Evolutionary conservation across 495 filamentous ascomycete species (phyloP).

Genomic region (Penicillium malachiteum): DNA sequence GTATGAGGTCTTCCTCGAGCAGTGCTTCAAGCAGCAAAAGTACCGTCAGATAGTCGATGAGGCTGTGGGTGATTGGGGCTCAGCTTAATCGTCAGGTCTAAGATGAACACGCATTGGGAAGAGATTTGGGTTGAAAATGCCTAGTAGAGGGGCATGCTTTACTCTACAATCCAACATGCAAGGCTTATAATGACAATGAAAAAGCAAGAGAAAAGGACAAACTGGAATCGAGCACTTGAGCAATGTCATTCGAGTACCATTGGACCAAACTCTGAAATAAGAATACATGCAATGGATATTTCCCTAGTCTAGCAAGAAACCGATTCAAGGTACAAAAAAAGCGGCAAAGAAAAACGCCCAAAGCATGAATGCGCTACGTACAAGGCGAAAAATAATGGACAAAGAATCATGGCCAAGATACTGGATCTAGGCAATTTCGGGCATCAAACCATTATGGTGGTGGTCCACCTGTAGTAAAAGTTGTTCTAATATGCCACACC

Average conservation of each 20-base stretch:
- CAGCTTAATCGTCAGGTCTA: slow-evolving; percentile 3
- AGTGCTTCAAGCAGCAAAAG: slow-evolving; percentile 64
- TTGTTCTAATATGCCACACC: slow-evolving; percentile 31
- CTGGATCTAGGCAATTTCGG: not conserved
- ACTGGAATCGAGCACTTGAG: no score
- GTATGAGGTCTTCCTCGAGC: slow-evolving; percentile 69
- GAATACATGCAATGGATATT: not conserved
- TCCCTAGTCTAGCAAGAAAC: not conserved
- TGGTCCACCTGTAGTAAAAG: no score
- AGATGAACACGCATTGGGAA: no score
- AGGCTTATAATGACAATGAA: no score
- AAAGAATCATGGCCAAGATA: not conserved
- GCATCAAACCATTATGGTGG: not conserved
- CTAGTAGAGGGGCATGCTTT: no score
- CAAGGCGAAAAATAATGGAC: not conserved
- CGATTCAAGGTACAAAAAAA: not conserved
- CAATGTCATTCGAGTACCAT: no score
- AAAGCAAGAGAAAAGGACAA: no score
- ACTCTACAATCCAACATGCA: no score
- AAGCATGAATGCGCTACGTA: slow-evolving; percentile 1
- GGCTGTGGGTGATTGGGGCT: slow-evolving; percentile 43
- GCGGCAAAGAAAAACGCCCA: not conserved
- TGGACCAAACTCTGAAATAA: not conserved
- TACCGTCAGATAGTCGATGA: slow-evolving; percentile 64
- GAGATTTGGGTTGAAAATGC: not conserved